Evolutionary conservation across 1,284 basidiomycete species (phyloP), one percentile per base, ranked within the genome.

Genomic region (Pisolithus thermaeus): DNA sequence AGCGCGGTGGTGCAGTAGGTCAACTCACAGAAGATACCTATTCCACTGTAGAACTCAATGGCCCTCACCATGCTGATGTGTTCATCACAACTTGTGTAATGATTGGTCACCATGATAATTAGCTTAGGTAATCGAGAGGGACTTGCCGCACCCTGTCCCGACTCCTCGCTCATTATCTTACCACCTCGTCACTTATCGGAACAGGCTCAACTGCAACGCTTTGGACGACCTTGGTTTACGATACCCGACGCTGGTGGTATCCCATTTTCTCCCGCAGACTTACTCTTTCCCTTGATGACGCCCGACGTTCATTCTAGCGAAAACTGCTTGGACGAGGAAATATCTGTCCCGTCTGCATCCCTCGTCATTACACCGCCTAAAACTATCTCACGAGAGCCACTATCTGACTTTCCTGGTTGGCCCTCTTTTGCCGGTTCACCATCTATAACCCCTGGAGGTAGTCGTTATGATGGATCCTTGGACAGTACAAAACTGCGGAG

Each of bases 31-130:
- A 18, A 16, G 51, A 47, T 12, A 74, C 87, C 87, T 61, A 90
- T 89, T 32, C 87, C 87, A 47, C 79, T 80, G 67, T 85, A 90
- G 61, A 90, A 90, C 65, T 90, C 87, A 39, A 88, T 66, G n/a
- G 78, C 81, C 30, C 72, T 73, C 25, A 78, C 12, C 32, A 35
- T 35, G 12, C 5, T 35, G 32, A n/a, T n/a, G n/a, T n/a, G 32
- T 14, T 11, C 8, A 27, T 20, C 28, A 11, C 11, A 30, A 20
- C 3, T 9, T 30, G 11, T 11, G 28, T 3, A 1, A 30, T 30
- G 11, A 2, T 30, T 3, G 28, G 8, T 8, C 28, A 3, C 8
- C 28, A 35, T 12, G 0, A 14, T 35, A 14, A 35, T 14, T 35
- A 14, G 32, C 32, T 35, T 63, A 63, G 20, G 53, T 63, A 61